Percentiles rank a stretch among this genome's conserved stretches.
phyloP scores from a whole-genome alignment of 1,284 basidiomycete species.

The Pyrrhoderma lamaoense region DNA sequence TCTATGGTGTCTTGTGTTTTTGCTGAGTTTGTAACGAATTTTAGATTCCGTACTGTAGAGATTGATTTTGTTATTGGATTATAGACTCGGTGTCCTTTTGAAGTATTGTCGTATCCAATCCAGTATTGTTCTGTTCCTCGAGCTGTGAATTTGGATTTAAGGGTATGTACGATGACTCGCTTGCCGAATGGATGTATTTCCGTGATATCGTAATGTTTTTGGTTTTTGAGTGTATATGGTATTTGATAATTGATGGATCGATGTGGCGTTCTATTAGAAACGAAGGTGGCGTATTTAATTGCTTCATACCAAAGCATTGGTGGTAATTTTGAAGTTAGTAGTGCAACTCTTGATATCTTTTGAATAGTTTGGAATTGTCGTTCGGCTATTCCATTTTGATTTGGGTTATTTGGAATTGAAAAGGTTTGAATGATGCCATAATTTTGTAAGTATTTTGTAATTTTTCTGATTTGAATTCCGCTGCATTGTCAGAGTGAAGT shows the following conservation, averaged over 20 bases:
- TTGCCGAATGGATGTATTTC: no score
- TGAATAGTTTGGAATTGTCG: constrained; percentile 27
- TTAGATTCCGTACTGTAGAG: no score
- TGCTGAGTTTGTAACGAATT: no score
- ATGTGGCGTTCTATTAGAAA: not conserved
- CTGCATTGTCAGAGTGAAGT: not conserved
- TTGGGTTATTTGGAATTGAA: constrained; percentile 29
- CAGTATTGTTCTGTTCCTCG: no score
- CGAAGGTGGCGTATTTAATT: not conserved
- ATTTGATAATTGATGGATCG: not conserved
- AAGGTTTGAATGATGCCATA: constrained; percentile 26
- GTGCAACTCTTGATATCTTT: constrained; percentile 17
- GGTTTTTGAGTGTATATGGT: not conserved
- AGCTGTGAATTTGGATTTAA: no score
- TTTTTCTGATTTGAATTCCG: not conserved
- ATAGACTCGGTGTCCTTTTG: no score
- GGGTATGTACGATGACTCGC: no score
- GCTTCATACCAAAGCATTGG: not conserved
- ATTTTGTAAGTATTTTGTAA: not conserved
- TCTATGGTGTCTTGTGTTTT: no score
- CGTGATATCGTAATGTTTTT: no score
- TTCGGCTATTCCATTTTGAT: constrained; percentile 32
- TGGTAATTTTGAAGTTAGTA: not conserved
- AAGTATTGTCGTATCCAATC: no score
- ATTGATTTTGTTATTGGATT: no score